Percentiles rank a stretch among this genome's conserved stretches.
Evolutionary conservation across 768 basidiomycete genomes (phyloP).

Genomic region (Candolleomyces aberdarensis): DNA sequence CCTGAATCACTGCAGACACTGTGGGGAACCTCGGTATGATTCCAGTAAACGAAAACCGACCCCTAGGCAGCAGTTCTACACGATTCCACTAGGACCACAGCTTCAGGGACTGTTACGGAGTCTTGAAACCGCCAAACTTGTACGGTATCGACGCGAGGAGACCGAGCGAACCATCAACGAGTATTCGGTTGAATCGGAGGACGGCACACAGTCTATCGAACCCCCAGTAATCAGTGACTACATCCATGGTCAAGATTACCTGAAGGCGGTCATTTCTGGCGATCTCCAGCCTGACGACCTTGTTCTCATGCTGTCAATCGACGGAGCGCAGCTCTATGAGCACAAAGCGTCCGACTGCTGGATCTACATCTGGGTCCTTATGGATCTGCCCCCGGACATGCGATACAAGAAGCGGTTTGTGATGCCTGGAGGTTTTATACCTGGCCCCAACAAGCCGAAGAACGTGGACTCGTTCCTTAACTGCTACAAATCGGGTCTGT

Average conservation of each 20-base stretch:
- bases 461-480: slow-evolving; percentile 30
- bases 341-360: slow-evolving; percentile 31
- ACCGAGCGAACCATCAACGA: slow-evolving; percentile 18
- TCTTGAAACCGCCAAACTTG: slow-evolving; percentile 19
- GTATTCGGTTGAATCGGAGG: slow-evolving; percentile 5
- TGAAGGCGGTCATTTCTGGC: slow-evolving; percentile 13
- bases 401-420: slow-evolving; percentile 31
- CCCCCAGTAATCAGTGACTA: slow-evolving; percentile 18
- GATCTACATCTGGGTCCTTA: slow-evolving; percentile 35
- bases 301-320: slow-evolving; percentile 29
- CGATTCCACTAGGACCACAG: slow-evolving; percentile 40
- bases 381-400: slow-evolving; percentile 25
- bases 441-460: slow-evolving; percentile 35
- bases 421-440: slow-evolving; percentile 30
- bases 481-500: too few relatives aligned
- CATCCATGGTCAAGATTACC: slow-evolving; percentile 23
- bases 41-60: neutral
- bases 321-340: slow-evolving; percentile 38
- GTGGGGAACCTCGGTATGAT: neutral
- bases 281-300: slow-evolving; percentile 23
- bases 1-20: neutral
- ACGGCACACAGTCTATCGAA: neutral
- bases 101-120: slow-evolving; percentile 32
- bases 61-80: slow-evolving; percentile 29
- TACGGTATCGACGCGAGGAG: slow-evolving; percentile 23